A percentile compares a stretch with the other conserved stretches of the same genome.
These are phyloP conservation scores for Phytophthora citricola DNA, from an alignment of 352 stramenopile genomes.

Conservation along the genomic window DNA sequence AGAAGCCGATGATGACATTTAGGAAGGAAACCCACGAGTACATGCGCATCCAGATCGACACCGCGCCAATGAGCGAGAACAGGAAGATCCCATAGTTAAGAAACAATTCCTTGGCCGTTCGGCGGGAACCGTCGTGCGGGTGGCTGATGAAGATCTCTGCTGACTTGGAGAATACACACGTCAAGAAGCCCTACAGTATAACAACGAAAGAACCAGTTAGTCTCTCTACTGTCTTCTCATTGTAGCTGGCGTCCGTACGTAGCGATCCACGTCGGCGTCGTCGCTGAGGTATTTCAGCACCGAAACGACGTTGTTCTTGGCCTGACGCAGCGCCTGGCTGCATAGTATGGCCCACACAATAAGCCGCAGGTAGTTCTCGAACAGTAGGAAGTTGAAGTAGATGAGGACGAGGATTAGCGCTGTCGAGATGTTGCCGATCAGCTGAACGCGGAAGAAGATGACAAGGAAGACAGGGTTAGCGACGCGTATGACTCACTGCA, in stretches of 20 bases:
- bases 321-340: constrained; percentile 84
- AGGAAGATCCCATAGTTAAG: constrained; percentile 91
- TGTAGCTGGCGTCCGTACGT: constrained; percentile 9
- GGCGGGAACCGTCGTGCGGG: constrained; percentile 61
- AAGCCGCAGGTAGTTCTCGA: constrained; percentile 89
- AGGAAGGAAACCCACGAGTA: constrained; percentile 85
- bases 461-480: background rate
- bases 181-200: constrained; percentile 66
- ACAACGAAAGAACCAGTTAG: constrained; percentile 21
- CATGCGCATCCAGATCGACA: constrained; percentile 90
- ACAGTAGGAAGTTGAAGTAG: constrained; percentile 92
- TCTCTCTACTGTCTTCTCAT: background rate
- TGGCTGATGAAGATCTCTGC: constrained; percentile 80
- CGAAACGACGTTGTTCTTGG: constrained; percentile 86
- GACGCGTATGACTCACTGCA: background rate
- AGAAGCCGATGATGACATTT: constrained; percentile 72
- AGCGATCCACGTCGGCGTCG: constrained; percentile 72
- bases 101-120: constrained; percentile 83
- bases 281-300: constrained; percentile 88
- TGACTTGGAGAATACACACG: constrained; percentile 81
- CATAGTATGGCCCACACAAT: constrained; percentile 90
- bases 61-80: constrained; percentile 81
- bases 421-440: constrained; percentile 90
- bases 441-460: constrained; percentile 32
- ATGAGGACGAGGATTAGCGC: constrained; percentile 85